These are phyloP conservation scores for Vicia villosa DNA, from an alignment of 306 rosid genomes.

Conservation along the genomic window DNA sequence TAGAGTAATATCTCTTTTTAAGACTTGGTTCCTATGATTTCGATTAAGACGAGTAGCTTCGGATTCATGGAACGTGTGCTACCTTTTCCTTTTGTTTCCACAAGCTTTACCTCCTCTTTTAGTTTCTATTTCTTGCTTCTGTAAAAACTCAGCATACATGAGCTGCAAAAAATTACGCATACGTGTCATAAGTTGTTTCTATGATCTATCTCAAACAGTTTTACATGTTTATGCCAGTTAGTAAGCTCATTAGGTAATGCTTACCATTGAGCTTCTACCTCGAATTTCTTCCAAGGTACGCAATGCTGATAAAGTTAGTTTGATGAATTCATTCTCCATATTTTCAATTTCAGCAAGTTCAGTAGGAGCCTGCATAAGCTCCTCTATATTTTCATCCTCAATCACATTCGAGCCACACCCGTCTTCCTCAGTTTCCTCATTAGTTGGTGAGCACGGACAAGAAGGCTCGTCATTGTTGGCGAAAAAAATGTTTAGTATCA, in stretches of 20 bases:
- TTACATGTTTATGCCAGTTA: not conserved
- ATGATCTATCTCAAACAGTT: not conserved
- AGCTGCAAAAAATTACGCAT: not conserved
- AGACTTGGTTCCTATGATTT: not conserved
- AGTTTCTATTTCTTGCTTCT: not conserved
- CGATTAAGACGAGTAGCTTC: not conserved
- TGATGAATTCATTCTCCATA: conserved; percentile 65
- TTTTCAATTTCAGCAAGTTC: conserved; percentile 71
- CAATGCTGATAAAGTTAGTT: conserved; percentile 64
- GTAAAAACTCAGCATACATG: not conserved
- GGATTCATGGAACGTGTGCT: not conserved
- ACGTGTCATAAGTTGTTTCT: not conserved
- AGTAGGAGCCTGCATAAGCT: conserved; percentile 45
- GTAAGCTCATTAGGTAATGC: no score
- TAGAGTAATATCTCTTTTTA: not conserved
- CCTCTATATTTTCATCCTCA: conserved; percentile 39
- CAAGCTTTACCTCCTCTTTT: not conserved
- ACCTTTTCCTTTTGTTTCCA: conserved; percentile 9
- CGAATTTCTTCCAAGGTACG: conserved; percentile 64
- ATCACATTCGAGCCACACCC: conserved; percentile 29
- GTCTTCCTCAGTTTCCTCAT: conserved; percentile 43
- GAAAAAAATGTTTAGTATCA: conserved; percentile 59
- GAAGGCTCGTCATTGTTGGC: conserved; percentile 40
- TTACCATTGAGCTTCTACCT: conserved; percentile 73
- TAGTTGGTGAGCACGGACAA: conserved; percentile 27